Evolutionary conservation across 2,329 filamentous ascomycete species (phyloP).

Genomic region (Zopfia rhizophila): DNA sequence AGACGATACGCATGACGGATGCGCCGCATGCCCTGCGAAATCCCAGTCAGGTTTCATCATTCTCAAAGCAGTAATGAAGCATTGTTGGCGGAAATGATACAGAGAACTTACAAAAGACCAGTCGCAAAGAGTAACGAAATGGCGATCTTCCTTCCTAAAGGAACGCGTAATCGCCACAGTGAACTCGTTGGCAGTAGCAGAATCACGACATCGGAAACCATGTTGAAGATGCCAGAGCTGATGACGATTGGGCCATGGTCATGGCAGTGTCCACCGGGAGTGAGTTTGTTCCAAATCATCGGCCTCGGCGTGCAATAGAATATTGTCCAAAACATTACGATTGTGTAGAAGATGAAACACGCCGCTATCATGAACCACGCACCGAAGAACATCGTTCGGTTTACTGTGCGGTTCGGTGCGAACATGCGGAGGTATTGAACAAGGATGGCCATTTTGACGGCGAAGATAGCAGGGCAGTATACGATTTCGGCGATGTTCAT

Average conservation of each 20-base stretch:
- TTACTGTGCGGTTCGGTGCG: slow-evolving; percentile 30
- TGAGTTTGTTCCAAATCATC: slow-evolving; percentile 40
- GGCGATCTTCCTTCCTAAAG: slow-evolving; percentile 34
- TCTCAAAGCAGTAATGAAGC: too few relatives aligned
- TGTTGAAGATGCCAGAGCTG: slow-evolving; percentile 35
- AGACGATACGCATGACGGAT: slow-evolving; percentile 41
- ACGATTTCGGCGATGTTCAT: slow-evolving; percentile 36
- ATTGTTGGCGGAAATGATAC: neutral
- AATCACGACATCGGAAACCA: slow-evolving; percentile 38
- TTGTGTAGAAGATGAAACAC: slow-evolving; percentile 34
- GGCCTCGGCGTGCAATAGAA: slow-evolving; percentile 37
- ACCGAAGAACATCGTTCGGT: slow-evolving; percentile 37
- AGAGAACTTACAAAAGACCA: slow-evolving; percentile 34
- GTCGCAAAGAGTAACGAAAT: slow-evolving; percentile 37
- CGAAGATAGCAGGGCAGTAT: slow-evolving; percentile 39
- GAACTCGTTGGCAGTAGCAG: slow-evolving; percentile 34
- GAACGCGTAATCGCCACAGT: slow-evolving; percentile 36
- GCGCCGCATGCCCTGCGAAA: slow-evolving; percentile 33
- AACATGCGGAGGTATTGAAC: slow-evolving; percentile 41
- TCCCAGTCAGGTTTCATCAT: neutral
- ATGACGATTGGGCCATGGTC: slow-evolving; percentile 37
- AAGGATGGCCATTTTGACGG: slow-evolving; percentile 40
- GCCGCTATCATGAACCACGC: slow-evolving; percentile 31
- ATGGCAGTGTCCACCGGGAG: slow-evolving; percentile 31
- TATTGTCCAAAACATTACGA: slow-evolving; percentile 38